Evolutionary conservation across 495 filamentous ascomycete genomes (phyloP).

Genomic region (Trichodelitschia bisporula): DNA sequence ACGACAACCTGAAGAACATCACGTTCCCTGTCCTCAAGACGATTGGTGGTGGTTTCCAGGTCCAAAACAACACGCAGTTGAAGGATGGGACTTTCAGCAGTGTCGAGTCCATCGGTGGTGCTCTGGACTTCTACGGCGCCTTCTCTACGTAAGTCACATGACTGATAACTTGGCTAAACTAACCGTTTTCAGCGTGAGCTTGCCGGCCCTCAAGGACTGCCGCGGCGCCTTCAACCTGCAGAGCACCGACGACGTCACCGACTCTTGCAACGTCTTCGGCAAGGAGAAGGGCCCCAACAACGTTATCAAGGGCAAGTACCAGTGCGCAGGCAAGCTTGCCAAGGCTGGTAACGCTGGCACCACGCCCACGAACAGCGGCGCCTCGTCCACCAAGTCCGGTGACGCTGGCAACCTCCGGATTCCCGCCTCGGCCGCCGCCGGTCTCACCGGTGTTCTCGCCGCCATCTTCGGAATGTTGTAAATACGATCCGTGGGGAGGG

Average conservation of each 20-base stretch:
- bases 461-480: conserved; percentile 17
- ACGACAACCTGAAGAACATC: conserved; percentile 52
- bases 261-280: conserved; percentile 17
- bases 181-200: conserved; percentile 28
- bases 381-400: conserved; percentile 7
- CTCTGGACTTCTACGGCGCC: conserved; percentile 69
- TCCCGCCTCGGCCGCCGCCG: conserved; percentile 8
- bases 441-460: conserved; percentile 14
- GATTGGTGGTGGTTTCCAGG: conserved; percentile 52
- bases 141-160: conserved; percentile 63
- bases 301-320: conserved; percentile 21
- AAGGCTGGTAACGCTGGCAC: conserved; percentile 10
- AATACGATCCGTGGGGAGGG: conserved; percentile 2
- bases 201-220: conserved; percentile 49
- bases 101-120: conserved; percentile 50
- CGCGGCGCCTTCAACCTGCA: conserved; percentile 71
- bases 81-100: conserved; percentile 30
- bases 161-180: too few relatives aligned
- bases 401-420: conserved; percentile 13
- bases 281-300: conserved; percentile 24
- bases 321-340: conserved; percentile 15
- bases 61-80: conserved; percentile 72
- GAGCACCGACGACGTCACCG: conserved; percentile 26
- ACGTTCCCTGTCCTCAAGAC: conserved; percentile 38
- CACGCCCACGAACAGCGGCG: conserved; percentile 5